Percentiles rank a stretch among this genome's conserved stretches.
Conservation (phyloP, 495 filamentous ascomycete genomes). For the Aspergillus biplanus region DNA sequence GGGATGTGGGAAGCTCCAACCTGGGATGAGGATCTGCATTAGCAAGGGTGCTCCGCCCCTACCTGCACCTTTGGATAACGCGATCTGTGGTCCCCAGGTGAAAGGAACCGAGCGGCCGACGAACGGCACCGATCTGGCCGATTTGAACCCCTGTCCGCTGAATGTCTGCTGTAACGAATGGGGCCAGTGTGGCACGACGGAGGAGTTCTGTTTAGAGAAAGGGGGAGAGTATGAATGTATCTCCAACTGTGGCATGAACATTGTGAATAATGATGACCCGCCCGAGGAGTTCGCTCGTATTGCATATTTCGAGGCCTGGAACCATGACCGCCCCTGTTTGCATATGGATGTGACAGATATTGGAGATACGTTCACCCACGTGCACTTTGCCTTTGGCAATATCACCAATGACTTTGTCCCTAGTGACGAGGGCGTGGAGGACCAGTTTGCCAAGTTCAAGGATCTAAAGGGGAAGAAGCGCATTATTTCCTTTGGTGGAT, state of each 20-base stretch:
- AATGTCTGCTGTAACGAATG: conserved; percentile 2
- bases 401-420: conserved; percentile 33
- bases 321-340: conserved; percentile 26
- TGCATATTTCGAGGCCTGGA: not conserved
- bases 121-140: not conserved
- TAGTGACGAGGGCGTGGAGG: conserved; percentile 12
- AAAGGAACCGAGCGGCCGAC: not conserved
- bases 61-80: not conserved
- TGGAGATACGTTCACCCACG: conserved; percentile 41
- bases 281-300: not conserved
- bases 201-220: conserved; percentile 1
- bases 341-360: conserved; percentile 18
- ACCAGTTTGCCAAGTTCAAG: conserved; percentile 33
- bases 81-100: not conserved
- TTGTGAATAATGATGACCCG: not conserved
- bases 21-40: not conserved
- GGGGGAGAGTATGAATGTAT: not conserved
- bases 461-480: conserved; percentile 27
- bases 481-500: conserved; percentile 54
- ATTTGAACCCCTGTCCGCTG: conserved; percentile 1
- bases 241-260: not conserved
- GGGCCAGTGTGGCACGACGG: not conserved
- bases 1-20: conserved; percentile 13
- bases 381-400: conserved; percentile 47
- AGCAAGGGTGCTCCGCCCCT: not conserved